These are phyloP conservation scores for Hypoxylon sp. DNA, from an alignment of 2,329 filamentous ascomycete genomes.

Conservation along the genomic window DNA sequence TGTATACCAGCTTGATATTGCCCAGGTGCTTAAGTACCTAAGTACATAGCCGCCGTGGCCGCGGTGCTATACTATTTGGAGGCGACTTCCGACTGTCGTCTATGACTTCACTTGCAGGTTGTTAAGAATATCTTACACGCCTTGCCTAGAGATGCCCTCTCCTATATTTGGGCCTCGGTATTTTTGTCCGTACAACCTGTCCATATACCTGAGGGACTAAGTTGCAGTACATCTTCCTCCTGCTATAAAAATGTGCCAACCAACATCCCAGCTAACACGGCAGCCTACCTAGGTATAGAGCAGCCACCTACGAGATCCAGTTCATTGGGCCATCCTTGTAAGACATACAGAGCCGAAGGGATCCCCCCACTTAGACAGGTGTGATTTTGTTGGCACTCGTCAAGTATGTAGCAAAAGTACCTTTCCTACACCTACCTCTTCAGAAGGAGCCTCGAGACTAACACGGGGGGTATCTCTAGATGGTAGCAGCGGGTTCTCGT, in stretches of 20 bases:
- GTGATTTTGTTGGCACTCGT: constrained; percentile 8
- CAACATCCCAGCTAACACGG: background rate
- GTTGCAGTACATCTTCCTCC: background rate
- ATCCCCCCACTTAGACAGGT: constrained; percentile 5
- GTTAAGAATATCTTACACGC: constrained; percentile 8
- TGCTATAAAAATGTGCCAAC: background rate
- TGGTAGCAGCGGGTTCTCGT: constrained; percentile 8
- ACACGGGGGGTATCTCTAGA: constrained; percentile 6
- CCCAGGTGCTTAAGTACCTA: no score
- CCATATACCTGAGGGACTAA: constrained; percentile 20
- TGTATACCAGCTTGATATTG: constrained; percentile 1
- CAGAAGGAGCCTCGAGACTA: background rate
- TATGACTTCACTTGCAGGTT: constrained; percentile 11
- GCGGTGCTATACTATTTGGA: background rate
- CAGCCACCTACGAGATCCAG: background rate
- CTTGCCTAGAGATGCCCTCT: background rate
- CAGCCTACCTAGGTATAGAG: constrained; percentile 14
- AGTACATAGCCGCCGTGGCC: background rate
- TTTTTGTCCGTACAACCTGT: background rate
- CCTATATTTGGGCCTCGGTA: background rate
- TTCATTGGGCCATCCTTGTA: constrained; percentile 17
- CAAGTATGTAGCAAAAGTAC: constrained; percentile 1
- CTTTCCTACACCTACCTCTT: background rate
- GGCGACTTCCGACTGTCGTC: constrained; percentile 14
- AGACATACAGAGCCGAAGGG: constrained; percentile 1